Evolutionary conservation across 352 stramenopile species (phyloP).

Genomic region (Halophytophthora batemanensis): DNA sequence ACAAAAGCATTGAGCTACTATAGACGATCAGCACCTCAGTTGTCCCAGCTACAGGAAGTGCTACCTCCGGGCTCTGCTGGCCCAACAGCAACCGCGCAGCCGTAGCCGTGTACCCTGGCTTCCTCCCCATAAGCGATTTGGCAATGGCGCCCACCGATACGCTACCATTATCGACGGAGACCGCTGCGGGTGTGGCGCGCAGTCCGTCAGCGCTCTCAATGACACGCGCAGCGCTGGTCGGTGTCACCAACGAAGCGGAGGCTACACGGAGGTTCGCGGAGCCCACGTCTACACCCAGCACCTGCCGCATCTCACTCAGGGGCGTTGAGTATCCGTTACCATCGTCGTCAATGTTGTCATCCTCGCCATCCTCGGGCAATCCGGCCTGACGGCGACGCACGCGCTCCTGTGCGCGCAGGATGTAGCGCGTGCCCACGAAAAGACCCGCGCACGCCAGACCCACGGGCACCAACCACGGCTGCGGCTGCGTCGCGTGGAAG

Average conservation of each 20-base stretch:
- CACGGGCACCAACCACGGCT: constrained; percentile 54
- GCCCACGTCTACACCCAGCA: constrained; percentile 59
- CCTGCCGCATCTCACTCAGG: constrained; percentile 27
- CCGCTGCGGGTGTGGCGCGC: constrained; percentile 46
- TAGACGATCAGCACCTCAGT: constrained; percentile 7
- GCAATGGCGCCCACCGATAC: constrained; percentile 52
- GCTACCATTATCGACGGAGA: constrained; percentile 57
- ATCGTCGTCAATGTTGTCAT: constrained; percentile 16
- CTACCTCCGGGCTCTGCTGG: constrained; percentile 9
- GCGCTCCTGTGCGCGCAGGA: constrained; percentile 56
- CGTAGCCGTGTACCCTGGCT: constrained; percentile 48
- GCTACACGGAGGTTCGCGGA: constrained; percentile 52
- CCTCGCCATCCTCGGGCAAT: constrained; percentile 41
- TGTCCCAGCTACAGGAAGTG: neutral
- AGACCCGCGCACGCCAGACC: constrained; percentile 40
- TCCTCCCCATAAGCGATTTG: constrained; percentile 46
- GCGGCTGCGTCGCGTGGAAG: constrained; percentile 47
- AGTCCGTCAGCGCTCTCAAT: constrained; percentile 58
- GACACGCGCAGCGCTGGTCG: constrained; percentile 26
- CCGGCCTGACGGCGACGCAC: constrained; percentile 40
- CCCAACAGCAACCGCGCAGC: constrained; percentile 53
- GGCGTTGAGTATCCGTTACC: constrained; percentile 1
- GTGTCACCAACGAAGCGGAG: constrained; percentile 24
- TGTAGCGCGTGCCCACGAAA: constrained; percentile 54
- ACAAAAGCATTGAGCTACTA: no score